Evolutionary conservation across 345 rosid species (phyloP).

Genomic region (Salix viminalis): DNA sequence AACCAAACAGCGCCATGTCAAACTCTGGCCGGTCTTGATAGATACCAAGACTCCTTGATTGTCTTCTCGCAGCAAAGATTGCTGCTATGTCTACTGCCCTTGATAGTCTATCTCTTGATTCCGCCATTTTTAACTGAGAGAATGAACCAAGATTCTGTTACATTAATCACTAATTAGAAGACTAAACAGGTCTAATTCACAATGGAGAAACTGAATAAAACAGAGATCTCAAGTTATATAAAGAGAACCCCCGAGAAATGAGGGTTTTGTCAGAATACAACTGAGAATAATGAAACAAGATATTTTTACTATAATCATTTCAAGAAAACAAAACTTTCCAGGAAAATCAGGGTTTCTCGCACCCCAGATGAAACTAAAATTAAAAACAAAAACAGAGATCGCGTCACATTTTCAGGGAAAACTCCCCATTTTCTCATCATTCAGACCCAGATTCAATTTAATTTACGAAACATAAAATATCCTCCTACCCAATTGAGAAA

Average conservation of each 20-base stretch:
- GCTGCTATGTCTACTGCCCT: conserved; percentile 50
- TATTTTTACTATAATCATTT: background rate
- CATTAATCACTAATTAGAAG: background rate
- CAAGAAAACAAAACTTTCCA: background rate
- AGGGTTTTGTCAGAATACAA: background rate
- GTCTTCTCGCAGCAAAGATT: conserved; percentile 36
- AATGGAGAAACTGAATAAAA: background rate
- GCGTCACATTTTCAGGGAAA: background rate
- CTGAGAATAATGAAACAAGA: background rate
- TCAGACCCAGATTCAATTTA: background rate
- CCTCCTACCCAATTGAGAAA: background rate
- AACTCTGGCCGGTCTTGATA: conserved; percentile 32
- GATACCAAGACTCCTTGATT: conserved; percentile 28
- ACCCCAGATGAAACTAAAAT: background rate
- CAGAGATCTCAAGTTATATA: background rate
- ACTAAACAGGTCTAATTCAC: background rate
- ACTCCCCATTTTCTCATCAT: background rate
- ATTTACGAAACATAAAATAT: background rate
- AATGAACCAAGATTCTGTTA: background rate
- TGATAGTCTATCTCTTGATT: conserved; percentile 61
- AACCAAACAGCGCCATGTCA: conserved; percentile 9
- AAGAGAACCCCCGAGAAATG: background rate
- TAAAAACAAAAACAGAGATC: background rate
- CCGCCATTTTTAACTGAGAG: conserved; percentile 40
- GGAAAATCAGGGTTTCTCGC: background rate